These are phyloP conservation scores for Adansonia rubrostipa DNA, from an alignment of 441 rosid genomes.

Conservation along the genomic window DNA sequence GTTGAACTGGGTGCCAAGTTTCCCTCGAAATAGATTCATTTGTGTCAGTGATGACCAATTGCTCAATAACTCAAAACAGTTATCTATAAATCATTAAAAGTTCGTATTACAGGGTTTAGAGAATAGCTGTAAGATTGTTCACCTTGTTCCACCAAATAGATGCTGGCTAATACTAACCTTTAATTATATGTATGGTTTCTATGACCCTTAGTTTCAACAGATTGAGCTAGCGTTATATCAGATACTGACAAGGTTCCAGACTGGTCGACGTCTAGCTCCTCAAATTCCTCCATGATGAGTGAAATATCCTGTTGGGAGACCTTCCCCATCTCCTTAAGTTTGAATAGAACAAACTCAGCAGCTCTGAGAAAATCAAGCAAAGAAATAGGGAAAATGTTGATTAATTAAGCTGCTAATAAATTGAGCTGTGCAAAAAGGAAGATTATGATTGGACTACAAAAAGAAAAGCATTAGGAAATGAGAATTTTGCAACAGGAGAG, in stretches of 20 bases:
- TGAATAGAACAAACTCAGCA: slow-evolving; percentile 58
- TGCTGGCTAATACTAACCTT: not conserved
- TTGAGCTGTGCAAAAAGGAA: not conserved
- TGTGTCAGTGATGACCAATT: not conserved
- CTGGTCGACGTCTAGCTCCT: slow-evolving; percentile 58
- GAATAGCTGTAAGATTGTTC: not conserved
- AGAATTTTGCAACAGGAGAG: not conserved
- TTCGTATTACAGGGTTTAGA: not conserved
- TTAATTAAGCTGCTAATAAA: slow-evolving; percentile 8
- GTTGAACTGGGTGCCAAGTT: not conserved
- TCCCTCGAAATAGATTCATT: not conserved
- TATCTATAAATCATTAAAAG: not conserved
- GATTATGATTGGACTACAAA: not conserved
- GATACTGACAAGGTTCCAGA: slow-evolving; percentile 57
- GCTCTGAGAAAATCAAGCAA: slow-evolving; percentile 36
- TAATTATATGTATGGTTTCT: not conserved
- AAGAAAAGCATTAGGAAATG: slow-evolving; percentile 9
- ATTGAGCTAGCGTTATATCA: slow-evolving; percentile 52
- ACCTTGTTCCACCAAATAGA: not conserved
- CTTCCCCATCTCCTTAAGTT: slow-evolving; percentile 79
- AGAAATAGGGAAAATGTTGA: not conserved
- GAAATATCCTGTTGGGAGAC: slow-evolving; percentile 58
- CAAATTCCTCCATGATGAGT: slow-evolving; percentile 53
- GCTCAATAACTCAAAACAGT: not conserved
- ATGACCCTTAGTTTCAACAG: slow-evolving; percentile 33